Base-by-base conservation (phyloP, 2,329 filamentous ascomycete species). In the Ascocoryne sarcoides region DNA sequence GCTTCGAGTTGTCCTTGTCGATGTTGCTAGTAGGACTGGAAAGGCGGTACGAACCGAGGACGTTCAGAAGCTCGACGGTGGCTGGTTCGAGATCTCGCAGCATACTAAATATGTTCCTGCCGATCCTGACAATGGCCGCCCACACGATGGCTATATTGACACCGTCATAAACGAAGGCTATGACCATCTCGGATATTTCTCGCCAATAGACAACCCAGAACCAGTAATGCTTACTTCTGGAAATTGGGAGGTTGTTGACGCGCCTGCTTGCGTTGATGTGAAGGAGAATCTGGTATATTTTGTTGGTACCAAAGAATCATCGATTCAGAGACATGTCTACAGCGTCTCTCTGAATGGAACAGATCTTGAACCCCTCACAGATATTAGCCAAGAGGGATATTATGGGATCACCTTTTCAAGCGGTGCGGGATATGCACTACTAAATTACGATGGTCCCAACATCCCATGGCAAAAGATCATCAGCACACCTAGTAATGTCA, bases 51-150 rank as follows among this genome's bases (percentile, higher is more conserved):
- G 90, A 48, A 82, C 79, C 15, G 75, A 85, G 36, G 79, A 98
- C 60, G 78, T 95, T 36, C 76, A 79, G 49, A 72, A 82, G 42
- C 70, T 95, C n/a, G 92, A 98, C 60, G 89, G 89, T 16, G 93
- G 92, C 23, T 98, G 92, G 92, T 90, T 95, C 54, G 92, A 98
- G 64, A 86, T 95, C 31, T 86, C 87, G 1, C 82, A 95, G 54
- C 76, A 82, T 31, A 95, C 89, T 3, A 79, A 70, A 10, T 96
- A 83, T 57, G 81, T 98, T 42, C 92, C 92, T 2, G 84, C 87
- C 3, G 86, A 95, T 59, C 74, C 83, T 16, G 61, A 65, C 9
- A 86, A 84, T 47, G 85, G 84, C 10, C 79, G 89, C 16, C 69
- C 75, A 2, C 64, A 90, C 4, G 88, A 95, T 61, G 92, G 92